Percentiles rank a stretch among this genome's conserved stretches.
Conservation (phyloP, 1,284 basidiomycete species). For the Dichomitus squalens region DNA sequence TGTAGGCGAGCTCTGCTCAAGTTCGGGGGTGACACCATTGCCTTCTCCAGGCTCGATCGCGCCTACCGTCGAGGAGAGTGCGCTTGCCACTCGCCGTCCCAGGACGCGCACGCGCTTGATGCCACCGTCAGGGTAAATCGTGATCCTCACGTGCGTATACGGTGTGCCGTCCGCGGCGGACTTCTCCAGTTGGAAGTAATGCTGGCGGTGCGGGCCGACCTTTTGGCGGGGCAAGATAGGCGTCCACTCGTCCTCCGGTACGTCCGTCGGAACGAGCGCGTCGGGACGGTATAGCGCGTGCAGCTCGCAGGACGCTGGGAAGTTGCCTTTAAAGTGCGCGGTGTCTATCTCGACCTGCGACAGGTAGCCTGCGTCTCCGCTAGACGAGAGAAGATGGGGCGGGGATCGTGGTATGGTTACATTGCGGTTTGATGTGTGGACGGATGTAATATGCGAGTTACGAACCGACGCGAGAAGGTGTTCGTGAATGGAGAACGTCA, state of each 20-base stretch:
- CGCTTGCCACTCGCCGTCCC: conserved; percentile 51
- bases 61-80: neutral
- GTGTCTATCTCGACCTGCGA: conserved; percentile 91
- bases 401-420: neutral
- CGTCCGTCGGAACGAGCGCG: conserved; percentile 44
- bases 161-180: conserved; percentile 50
- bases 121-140: conserved; percentile 95
- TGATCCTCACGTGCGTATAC: conserved; percentile 87
- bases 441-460: neutral
- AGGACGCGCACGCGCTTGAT: conserved; percentile 89
- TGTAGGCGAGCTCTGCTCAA: neutral
- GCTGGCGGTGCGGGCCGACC: conserved; percentile 88
- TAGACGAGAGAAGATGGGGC: conserved; percentile 2
- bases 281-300: conserved; percentile 58
- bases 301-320: conserved; percentile 87
- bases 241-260: conserved; percentile 64
- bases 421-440: conserved; percentile 28
- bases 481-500: neutral
- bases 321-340: conserved; percentile 96
- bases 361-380: conserved; percentile 56
- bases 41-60: conserved; percentile 11
- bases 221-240: conserved; percentile 76
- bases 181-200: conserved; percentile 79
- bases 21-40: conserved; percentile 6
- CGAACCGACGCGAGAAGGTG: neutral